phyloP scores from a whole-genome alignment of 2,329 filamentous ascomycete species.

The Microthyrium microscopicum region DNA sequence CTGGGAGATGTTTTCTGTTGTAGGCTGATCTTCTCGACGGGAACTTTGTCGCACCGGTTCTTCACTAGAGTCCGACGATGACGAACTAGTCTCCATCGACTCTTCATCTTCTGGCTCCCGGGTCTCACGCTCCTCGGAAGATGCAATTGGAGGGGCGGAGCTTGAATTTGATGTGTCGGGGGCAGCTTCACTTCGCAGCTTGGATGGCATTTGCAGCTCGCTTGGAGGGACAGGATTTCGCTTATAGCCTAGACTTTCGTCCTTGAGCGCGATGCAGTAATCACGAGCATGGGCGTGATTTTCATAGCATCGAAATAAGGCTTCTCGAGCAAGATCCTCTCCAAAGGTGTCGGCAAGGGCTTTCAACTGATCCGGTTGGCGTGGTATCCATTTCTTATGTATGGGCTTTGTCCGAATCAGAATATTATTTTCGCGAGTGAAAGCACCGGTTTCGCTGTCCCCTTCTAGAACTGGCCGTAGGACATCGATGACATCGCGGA shows the following conservation, averaged over 20 bases:
- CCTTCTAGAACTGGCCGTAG: constrained; percentile 60
- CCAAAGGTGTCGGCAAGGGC: constrained; percentile 33
- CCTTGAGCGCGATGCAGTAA: constrained; percentile 53
- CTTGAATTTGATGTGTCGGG: too few species aligned
- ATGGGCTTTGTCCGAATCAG: constrained; percentile 28
- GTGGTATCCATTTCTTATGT: constrained; percentile 35
- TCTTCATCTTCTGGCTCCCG: too few species aligned
- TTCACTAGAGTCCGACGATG: too few species aligned
- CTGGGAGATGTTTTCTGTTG: too few species aligned
- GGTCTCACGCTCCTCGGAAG: too few species aligned
- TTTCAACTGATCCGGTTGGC: constrained; percentile 25
- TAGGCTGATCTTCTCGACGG: too few species aligned
- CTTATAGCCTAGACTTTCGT: too few species aligned
- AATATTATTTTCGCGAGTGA: constrained; percentile 44
- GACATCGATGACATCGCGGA: constrained; percentile 69
- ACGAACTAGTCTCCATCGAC: too few species aligned
- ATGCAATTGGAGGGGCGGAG: too few species aligned
- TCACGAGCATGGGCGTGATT: constrained; percentile 43
- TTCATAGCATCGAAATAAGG: constrained; percentile 67
- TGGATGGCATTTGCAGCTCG: too few species aligned
- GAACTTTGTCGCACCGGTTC: too few species aligned
- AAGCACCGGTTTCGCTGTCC: constrained; percentile 56
- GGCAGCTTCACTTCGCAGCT: not conserved
- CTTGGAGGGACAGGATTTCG: constrained; percentile 50
- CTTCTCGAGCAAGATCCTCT: constrained; percentile 54